Conservation (phyloP, 2,329 filamentous ascomycete genomes). For the Aspergillus tubingensis region DNA sequence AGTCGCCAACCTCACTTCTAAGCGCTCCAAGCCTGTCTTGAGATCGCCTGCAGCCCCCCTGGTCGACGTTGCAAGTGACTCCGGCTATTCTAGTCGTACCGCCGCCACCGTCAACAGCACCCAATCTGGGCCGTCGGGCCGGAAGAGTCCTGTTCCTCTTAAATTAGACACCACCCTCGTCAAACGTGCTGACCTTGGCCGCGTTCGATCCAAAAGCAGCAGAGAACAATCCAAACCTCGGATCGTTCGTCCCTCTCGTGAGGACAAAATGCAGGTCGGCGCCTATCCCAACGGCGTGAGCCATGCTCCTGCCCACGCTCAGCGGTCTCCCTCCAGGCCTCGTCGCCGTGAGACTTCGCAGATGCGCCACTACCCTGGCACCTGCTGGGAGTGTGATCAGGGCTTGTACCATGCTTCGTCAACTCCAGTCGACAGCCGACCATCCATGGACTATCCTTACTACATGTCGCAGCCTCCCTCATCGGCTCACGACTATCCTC, state of each 20-base stretch:
- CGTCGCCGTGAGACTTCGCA: conserved; percentile 35
- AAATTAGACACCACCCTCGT: conserved; percentile 39
- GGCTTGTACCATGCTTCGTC: conserved; percentile 34
- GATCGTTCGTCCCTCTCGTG: conserved; percentile 29
- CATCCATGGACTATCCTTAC: conserved; percentile 33
- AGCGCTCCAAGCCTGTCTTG: conserved; percentile 49
- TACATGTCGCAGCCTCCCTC: conserved; percentile 30
- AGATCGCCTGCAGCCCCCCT: conserved; percentile 36
- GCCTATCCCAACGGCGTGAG: conserved; percentile 30
- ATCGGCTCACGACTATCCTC: conserved; percentile 32
- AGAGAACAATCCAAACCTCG: conserved; percentile 37
- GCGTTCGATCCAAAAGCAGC: conserved; percentile 30
- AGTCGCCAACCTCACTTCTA: conserved; percentile 54
- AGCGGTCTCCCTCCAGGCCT: conserved; percentile 37
- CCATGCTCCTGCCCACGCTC: conserved; percentile 31
- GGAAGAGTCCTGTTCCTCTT: conserved; percentile 39
- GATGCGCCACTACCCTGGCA: conserved; percentile 33
- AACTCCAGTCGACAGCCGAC: conserved; percentile 33
- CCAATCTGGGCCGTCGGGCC: conserved; percentile 52
- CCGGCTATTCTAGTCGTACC: conserved; percentile 63
- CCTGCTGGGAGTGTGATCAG: conserved; percentile 40
- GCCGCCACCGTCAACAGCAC: conserved; percentile 54
- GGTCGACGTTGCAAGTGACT: conserved; percentile 59
- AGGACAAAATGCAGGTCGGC: conserved; percentile 40
- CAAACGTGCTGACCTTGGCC: conserved; percentile 30